Conservation (phyloP, 805 yeast genomes). For the Babjeviella inositovora region DNA sequence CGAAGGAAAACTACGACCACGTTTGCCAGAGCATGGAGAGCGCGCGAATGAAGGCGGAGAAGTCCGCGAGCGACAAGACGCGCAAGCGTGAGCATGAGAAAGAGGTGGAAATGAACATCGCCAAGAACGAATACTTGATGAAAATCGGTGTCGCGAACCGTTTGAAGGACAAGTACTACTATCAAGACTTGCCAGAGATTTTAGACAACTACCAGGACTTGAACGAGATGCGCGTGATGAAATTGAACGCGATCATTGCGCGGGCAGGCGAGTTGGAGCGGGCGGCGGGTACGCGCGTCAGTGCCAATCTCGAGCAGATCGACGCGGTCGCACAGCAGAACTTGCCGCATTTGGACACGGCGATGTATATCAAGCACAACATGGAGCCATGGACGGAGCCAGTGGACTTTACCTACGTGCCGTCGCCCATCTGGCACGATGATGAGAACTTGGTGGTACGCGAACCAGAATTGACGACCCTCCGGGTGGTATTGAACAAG, state of each 20-base stretch:
- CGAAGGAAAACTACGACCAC: slow-evolving; percentile 68
- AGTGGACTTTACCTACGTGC: slow-evolving; percentile 66
- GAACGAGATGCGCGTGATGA: slow-evolving; percentile 61
- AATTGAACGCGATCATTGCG: slow-evolving; percentile 53
- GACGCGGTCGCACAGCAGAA: slow-evolving; percentile 51
- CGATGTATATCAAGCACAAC: slow-evolving; percentile 90
- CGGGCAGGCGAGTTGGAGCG: slow-evolving; percentile 47
- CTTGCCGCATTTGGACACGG: slow-evolving; percentile 57
- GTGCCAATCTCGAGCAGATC: slow-evolving; percentile 26
- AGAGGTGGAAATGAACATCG: slow-evolving; percentile 68
- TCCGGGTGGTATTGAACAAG: slow-evolving; percentile 32
- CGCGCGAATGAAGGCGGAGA: slow-evolving; percentile 62
- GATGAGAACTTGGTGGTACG: slow-evolving; percentile 59
- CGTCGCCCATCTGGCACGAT: slow-evolving; percentile 94
- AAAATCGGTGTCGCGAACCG: slow-evolving; percentile 77
- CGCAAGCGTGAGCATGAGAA: slow-evolving; percentile 35
- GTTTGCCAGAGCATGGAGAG: slow-evolving; percentile 69
- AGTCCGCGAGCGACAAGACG: slow-evolving; percentile 24
- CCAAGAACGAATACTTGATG: slow-evolving; percentile 75
- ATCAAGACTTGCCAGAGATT: slow-evolving; percentile 85
- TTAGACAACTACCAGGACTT: slow-evolving; percentile 74
- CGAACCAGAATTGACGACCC: slow-evolving; percentile 37
- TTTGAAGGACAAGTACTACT: slow-evolving; percentile 80
- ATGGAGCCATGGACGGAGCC: slow-evolving; percentile 70
- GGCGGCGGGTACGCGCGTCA: slow-evolving; percentile 23